phyloP scores from a whole-genome alignment of 2,329 filamentous ascomycete species.

The Botrytis medusae region DNA sequence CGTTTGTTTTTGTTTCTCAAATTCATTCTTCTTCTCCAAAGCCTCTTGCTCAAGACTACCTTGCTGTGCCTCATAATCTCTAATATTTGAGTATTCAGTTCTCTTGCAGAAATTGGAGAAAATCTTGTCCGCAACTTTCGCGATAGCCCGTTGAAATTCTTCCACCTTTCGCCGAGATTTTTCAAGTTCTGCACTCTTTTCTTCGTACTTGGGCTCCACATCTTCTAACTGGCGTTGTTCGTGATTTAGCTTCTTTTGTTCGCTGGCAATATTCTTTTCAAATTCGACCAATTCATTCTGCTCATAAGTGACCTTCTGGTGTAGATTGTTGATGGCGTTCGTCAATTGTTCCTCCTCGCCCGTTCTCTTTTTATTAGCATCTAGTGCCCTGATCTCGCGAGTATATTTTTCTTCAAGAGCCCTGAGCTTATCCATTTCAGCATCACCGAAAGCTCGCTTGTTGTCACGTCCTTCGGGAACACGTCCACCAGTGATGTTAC shows the following conservation, averaged over 20 bases:
- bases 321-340: slow-evolving; percentile 75
- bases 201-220: slow-evolving; percentile 72
- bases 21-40: slow-evolving; percentile 81
- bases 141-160: slow-evolving; percentile 63
- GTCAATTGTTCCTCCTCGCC: slow-evolving; percentile 78
- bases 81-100: slow-evolving; percentile 84
- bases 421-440: slow-evolving; percentile 82
- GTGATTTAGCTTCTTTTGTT: slow-evolving; percentile 76
- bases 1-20: slow-evolving; percentile 78
- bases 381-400: slow-evolving; percentile 76
- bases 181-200: slow-evolving; percentile 69
- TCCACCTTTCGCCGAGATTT: slow-evolving; percentile 57
- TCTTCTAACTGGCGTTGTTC: slow-evolving; percentile 72
- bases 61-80: slow-evolving; percentile 90
- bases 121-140: slow-evolving; percentile 81
- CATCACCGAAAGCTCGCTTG: slow-evolving; percentile 84
- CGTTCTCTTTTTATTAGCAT: slow-evolving; percentile 72
- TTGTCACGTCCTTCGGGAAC: slow-evolving; percentile 71
- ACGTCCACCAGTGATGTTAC: slow-evolving; percentile 93
- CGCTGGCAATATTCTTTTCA: slow-evolving; percentile 80
- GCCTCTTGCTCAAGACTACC: slow-evolving; percentile 90
- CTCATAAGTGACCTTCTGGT: slow-evolving; percentile 69
- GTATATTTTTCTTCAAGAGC: slow-evolving; percentile 73
- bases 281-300: slow-evolving; percentile 76
- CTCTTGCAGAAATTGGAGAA: slow-evolving; percentile 83